A percentile compares a stretch with the other conserved stretches of the same genome.
These are phyloP conservation scores for Cadophora luteo-olivacea DNA, from an alignment of 2,329 filamentous ascomycete genomes.

Conservation along the genomic window DNA sequence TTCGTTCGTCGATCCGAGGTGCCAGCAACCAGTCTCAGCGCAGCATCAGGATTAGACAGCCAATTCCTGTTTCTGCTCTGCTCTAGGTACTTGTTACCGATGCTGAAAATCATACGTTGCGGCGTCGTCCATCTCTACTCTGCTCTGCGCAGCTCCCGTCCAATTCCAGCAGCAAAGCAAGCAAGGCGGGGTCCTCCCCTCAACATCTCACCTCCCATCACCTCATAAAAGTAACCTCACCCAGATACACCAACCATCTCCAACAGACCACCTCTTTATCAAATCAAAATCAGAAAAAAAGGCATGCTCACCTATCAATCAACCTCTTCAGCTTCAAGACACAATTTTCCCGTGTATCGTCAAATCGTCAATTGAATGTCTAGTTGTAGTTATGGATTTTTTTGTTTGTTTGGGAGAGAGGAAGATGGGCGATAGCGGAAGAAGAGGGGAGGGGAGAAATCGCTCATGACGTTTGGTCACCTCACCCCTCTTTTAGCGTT, in stretches of 20 bases:
- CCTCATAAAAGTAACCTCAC: too few relatives aligned
- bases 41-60: neutral
- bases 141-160: neutral
- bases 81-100: neutral
- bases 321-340: too few relatives aligned
- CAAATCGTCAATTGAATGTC: too few relatives aligned
- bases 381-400: too few relatives aligned
- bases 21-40: neutral
- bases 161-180: neutral
- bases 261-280: too few relatives aligned
- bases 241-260: too few relatives aligned
- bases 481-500: slow-evolving; percentile 35
- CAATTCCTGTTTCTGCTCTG: neutral
- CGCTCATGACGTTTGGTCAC: slow-evolving; percentile 34
- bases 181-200: slow-evolving; percentile 11
- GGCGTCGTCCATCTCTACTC: too few relatives aligned
- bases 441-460: slow-evolving; percentile 5
- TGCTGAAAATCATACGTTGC: neutral
- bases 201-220: slow-evolving; percentile 5
- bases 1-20: slow-evolving; percentile 4
- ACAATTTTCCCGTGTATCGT: too few relatives aligned
- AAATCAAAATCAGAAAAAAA: too few relatives aligned
- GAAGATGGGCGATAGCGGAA: slow-evolving; percentile 4
- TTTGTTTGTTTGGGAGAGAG: too few relatives aligned
- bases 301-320: too few relatives aligned